A percentile compares a stretch with the other conserved stretches of the same genome.
phyloP scores from a whole-genome alignment of 2,329 filamentous ascomycete species.

The Saccharata proteae region DNA sequence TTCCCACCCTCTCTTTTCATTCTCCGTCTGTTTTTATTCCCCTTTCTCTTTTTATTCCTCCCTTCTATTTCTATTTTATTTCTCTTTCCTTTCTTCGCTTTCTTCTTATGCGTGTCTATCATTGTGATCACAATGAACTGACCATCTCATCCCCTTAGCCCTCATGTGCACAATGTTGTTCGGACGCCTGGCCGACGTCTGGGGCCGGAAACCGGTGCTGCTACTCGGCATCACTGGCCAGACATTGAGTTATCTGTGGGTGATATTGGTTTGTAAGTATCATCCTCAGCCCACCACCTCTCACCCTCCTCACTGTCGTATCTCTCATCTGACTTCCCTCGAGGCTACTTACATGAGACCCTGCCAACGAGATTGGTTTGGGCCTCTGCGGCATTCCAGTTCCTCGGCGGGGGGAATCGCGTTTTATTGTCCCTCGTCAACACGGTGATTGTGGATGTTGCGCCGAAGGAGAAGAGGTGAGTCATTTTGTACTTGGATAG shows the following conservation, averaged over 20 bases:
- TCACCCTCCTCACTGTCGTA: background rate
- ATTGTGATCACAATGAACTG: background rate
- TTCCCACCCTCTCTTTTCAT: too few species aligned
- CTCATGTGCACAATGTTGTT: conserved; percentile 2
- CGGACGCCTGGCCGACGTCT: conserved; percentile 1
- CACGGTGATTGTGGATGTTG: conserved; percentile 7
- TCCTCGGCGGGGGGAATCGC: conserved; percentile 5
- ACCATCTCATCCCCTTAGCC: background rate
- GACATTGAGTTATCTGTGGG: conserved; percentile 6
- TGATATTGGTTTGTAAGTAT: conserved; percentile 4
- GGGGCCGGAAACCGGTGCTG: conserved; percentile 3
- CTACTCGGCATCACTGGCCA: conserved; percentile 6
- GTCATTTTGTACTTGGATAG: background rate
- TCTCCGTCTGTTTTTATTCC: too few species aligned
- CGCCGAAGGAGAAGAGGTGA: conserved; percentile 2
- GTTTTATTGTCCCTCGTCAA: conserved; percentile 5
- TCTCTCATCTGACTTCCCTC: background rate
- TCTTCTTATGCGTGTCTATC: too few species aligned
- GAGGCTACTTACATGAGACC: conserved; percentile 5
- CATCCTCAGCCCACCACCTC: too few species aligned
- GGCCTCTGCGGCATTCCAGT: conserved; percentile 5
- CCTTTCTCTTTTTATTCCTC: too few species aligned
- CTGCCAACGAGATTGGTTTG: conserved; percentile 3
- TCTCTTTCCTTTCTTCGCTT: background rate
- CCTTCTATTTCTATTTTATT: too few species aligned